A percentile compares a stretch with the other conserved stretches of the same genome.
Evolutionary conservation across 164 flowering plant species (phyloP).

Genomic region (Pachysandra terminalis): DNA sequence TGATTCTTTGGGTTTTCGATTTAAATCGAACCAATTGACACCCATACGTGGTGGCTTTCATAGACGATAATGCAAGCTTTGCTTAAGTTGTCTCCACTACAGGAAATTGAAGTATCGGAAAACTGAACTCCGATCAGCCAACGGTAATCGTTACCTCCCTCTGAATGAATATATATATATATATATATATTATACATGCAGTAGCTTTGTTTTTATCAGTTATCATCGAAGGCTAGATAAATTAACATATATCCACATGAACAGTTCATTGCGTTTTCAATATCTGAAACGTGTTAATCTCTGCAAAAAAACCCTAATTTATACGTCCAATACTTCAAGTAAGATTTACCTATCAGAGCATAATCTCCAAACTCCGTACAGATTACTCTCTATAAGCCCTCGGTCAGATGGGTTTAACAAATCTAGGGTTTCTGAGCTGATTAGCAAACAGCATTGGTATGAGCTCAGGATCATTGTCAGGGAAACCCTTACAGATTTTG

Average conservation of each 20-base stretch:
- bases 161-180: too few species aligned
- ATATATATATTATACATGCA: too few species aligned
- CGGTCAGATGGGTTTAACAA: conserved; percentile 1
- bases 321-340: not conserved
- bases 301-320: not conserved
- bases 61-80: too few species aligned
- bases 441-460: conserved; percentile 45
- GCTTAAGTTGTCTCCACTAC: too few species aligned
- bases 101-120: too few species aligned
- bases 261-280: not conserved
- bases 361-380: not conserved
- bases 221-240: too few species aligned
- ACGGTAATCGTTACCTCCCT: too few species aligned
- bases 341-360: not conserved
- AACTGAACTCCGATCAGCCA: too few species aligned
- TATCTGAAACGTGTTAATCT: not conserved
- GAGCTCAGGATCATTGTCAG: conserved; percentile 32
- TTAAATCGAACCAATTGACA: too few species aligned
- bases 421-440: conserved; percentile 24
- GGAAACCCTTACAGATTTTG: conserved; percentile 26
- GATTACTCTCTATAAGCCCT: not conserved
- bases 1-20: too few species aligned
- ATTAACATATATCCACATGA: not conserved
- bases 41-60: too few species aligned
- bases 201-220: too few species aligned